Percentiles rank a stretch among this genome's conserved stretches.
These are phyloP conservation scores for Aureoboletus auriporus DNA, from an alignment of 768 basidiomycete species.

Conservation along the genomic window DNA sequence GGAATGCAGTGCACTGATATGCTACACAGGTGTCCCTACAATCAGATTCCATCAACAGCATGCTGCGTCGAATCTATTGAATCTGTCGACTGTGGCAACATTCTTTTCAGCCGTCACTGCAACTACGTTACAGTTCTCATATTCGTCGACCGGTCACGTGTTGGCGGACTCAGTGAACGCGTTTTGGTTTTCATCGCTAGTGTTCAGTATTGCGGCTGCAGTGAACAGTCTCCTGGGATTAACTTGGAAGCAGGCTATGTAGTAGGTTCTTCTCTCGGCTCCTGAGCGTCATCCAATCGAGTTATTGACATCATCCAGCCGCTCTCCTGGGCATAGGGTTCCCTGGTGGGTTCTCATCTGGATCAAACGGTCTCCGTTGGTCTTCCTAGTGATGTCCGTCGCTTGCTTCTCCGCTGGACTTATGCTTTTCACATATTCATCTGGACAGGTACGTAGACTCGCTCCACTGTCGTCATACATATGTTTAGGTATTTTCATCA, in stretches of 20 bases:
- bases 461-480: conserved; percentile 20
- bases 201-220: conserved; percentile 52
- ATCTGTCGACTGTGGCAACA: conserved; percentile 50
- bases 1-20: conserved; percentile 23
- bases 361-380: conserved; percentile 81
- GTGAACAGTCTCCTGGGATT: conserved; percentile 50
- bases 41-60: conserved; percentile 54
- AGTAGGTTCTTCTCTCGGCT: conserved; percentile 34
- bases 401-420: conserved; percentile 79
- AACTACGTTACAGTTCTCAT: conserved; percentile 47
- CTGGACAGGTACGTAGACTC: conserved; percentile 49
- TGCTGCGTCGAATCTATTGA: conserved; percentile 44
- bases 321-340: conserved; percentile 51
- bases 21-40: conserved; percentile 46
- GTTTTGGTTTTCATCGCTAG: conserved; percentile 53
- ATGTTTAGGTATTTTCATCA: conserved; percentile 28
- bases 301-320: conserved; percentile 32
- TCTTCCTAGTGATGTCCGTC: conserved; percentile 80
- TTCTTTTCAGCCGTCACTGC: conserved; percentile 56
- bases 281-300: conserved; percentile 2
- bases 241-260: conserved; percentile 57
- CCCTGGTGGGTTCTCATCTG: conserved; percentile 68
- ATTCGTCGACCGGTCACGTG: conserved; percentile 28
- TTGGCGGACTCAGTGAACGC: conserved; percentile 44
- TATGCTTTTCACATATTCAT: conserved; percentile 74